Evolutionary conservation across 805 yeast genomes (phyloP), one percentile per base, ranked within the genome.

Genomic region (Wickerhamiella dianesei): DNA sequence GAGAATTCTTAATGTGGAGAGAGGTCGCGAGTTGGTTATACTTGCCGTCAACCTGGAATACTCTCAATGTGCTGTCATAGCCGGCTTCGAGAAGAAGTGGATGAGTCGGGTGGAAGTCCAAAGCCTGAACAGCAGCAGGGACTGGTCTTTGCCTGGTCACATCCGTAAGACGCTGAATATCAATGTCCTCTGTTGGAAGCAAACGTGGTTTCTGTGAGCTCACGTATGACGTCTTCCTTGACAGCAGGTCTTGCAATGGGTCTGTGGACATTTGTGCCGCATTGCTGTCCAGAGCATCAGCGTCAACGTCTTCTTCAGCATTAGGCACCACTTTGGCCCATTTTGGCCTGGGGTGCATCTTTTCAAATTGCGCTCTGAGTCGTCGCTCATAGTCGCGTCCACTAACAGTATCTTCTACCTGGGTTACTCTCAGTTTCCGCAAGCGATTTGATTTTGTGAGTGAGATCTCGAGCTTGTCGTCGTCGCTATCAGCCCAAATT

Each of bases 61-160:
- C 70, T 55, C 98, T 72, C 46, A 92, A 62, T 0, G 96, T 82
- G 54, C 84, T 73, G 63, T 92, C 99, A 61, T 81, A 88, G 19
- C 99, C 99, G 48, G 92, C 94, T 0, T 96, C 83, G 45, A 92
- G 66, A 41, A 89, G 67, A 25, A 92, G 68, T 37, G 98, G 95
- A 55, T 80, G 85, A 5, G 73, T 67, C 8, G 83, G 84, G 63
- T 92, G 98, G 74, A 92, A 92, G 3, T 82, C 72, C 37, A 92
- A 59, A 0, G 89, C 68, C 64, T 86, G 96, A n/a, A 92, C 75
- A 0, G 87, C 95, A 0, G 95, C 74, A 52, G 72, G 75, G 3
- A 96, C 76, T 3, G 76, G 66, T 49, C 76, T 77, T 41, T 76
- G 73, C 44, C 73, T 70, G 59, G 87, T 89, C 39, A 94, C 96